Evolutionary conservation across 441 rosid genomes (phyloP).

Genomic region (Pelargonium cotyledonis): DNA sequence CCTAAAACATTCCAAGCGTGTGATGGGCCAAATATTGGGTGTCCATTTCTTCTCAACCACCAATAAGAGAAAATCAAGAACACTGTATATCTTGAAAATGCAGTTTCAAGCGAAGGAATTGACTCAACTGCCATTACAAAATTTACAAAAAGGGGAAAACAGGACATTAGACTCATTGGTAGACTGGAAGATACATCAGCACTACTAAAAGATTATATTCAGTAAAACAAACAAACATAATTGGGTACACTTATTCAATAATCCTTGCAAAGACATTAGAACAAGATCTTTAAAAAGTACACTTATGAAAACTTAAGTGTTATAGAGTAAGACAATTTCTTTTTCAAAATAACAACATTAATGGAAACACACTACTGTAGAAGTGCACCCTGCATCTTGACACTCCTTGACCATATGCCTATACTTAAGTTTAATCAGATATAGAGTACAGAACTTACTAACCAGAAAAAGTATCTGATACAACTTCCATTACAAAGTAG

Average conservation of each 20-base stretch:
- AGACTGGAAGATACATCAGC: too few species aligned
- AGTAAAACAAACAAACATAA: neutral
- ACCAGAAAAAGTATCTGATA: conserved; percentile 58
- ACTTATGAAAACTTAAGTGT: neutral
- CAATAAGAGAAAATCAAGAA: conserved; percentile 54
- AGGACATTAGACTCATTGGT: neutral
- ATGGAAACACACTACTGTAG: too few species aligned
- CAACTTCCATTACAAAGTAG: conserved; percentile 68
- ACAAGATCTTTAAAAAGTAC: neutral
- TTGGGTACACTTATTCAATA: conserved; percentile 9
- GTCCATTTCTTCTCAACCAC: conserved; percentile 72
- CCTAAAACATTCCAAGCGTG: conserved; percentile 52
- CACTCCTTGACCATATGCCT: neutral
- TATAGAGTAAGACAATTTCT: neutral
- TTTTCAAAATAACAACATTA: too few species aligned
- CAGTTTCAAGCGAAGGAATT: conserved; percentile 73
- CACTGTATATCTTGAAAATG: conserved; percentile 59
- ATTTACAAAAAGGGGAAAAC: conserved; percentile 9
- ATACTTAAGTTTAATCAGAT: neutral
- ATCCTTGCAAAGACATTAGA: neutral
- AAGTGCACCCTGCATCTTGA: too few species aligned
- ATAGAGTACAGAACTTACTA: conserved; percentile 21
- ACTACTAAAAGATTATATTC: neutral
- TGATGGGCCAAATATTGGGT: conserved; percentile 57
- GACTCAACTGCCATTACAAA: conserved; percentile 56